Conservation (phyloP, 202 grass and related monocot species). For the Carex arenaria region DNA sequence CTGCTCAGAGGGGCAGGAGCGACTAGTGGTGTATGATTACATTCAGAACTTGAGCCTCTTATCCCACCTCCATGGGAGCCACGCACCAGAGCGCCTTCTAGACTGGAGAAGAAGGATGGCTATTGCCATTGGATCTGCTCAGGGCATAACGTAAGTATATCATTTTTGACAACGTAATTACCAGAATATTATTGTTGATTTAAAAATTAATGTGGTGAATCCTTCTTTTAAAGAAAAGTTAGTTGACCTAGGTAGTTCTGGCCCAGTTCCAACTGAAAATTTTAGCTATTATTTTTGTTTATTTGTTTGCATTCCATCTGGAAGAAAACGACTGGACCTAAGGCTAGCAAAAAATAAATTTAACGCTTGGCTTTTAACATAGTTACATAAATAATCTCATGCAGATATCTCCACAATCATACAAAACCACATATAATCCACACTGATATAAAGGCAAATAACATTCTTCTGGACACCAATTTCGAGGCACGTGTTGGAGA, state of each 20-base stretch:
- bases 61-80: slow-evolving; percentile 66
- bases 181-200: neutral
- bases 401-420: slow-evolving; percentile 60
- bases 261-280: neutral
- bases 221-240: neutral
- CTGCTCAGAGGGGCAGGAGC: slow-evolving; percentile 72
- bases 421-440: slow-evolving; percentile 54
- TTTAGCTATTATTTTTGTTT: neutral
- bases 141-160: slow-evolving; percentile 52
- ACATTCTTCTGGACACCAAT: slow-evolving; percentile 62
- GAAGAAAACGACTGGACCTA: neutral
- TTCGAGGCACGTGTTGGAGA: slow-evolving; percentile 57
- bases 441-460: slow-evolving; percentile 64
- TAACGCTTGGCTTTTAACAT: neutral
- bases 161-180: slow-evolving; percentile 13
- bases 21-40: slow-evolving; percentile 65
- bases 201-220: neutral
- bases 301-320: neutral
- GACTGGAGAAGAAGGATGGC: slow-evolving; percentile 61
- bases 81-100: slow-evolving; percentile 61
- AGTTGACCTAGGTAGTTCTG: neutral
- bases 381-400: neutral
- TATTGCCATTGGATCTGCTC: slow-evolving; percentile 61
- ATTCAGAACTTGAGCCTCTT: slow-evolving; percentile 69
- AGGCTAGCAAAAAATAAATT: neutral